Evolutionary conservation across 768 basidiomycete species (phyloP).

Genomic region (Pilatotrama ljubarskyi): DNA sequence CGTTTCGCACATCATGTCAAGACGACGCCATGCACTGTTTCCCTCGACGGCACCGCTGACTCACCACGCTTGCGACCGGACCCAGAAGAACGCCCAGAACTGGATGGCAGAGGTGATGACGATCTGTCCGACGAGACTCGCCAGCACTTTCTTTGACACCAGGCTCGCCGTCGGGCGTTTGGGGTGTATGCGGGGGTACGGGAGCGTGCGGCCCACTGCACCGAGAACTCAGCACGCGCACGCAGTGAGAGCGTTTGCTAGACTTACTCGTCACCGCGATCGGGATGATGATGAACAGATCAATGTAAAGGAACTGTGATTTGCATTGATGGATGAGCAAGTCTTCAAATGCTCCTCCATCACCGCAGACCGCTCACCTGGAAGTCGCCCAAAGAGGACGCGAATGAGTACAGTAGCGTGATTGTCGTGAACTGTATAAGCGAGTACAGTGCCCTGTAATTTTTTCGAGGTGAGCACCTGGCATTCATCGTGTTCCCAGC

Average conservation of each 20-base stretch:
- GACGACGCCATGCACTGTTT: background rate
- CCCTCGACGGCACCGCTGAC: constrained; percentile 19
- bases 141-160: constrained; percentile 92
- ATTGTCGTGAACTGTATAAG: constrained; percentile 99
- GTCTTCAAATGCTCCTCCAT: background rate
- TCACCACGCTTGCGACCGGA: constrained; percentile 82
- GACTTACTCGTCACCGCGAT: constrained; percentile 91
- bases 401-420: constrained; percentile 93
- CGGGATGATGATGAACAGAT: constrained; percentile 96
- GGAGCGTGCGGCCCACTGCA: constrained; percentile 92
- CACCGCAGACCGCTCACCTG: constrained; percentile 57
- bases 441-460: constrained; percentile 89
- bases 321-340: constrained; percentile 16
- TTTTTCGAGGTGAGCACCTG: background rate
- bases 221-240: constrained; percentile 3
- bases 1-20: constrained; percentile 2
- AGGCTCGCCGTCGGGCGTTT: constrained; percentile 95
- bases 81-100: constrained; percentile 88
- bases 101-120: constrained; percentile 81
- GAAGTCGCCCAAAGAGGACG: constrained; percentile 94
- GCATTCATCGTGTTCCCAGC: background rate
- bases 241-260: background rate
- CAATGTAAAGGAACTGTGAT: constrained; percentile 89
- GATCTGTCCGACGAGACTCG: constrained; percentile 92
- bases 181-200: constrained; percentile 81